A percentile compares a stretch with the other conserved stretches of the same genome.
phyloP scores from a whole-genome alignment of 2,329 filamentous ascomycete genomes.

The Ascochyta fabae region DNA sequence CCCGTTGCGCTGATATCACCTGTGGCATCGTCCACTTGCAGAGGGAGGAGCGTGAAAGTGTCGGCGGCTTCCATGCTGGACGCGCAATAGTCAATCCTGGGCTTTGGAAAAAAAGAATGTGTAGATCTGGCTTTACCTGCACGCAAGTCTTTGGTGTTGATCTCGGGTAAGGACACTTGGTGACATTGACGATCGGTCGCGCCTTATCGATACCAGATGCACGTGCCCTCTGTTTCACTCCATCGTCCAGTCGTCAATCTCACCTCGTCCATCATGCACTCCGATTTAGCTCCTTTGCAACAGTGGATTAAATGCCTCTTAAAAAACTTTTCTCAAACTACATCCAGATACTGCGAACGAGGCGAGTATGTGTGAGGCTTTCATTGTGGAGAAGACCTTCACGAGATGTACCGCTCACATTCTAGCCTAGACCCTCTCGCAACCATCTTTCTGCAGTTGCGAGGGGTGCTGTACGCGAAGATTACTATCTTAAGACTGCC shows the following conservation, averaged over 20 bases:
- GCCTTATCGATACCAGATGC: slow-evolving; percentile 11
- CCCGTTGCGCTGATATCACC: slow-evolving; percentile 69
- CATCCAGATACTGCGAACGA: not conserved
- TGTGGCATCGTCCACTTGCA: slow-evolving; percentile 80
- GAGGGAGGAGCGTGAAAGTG: slow-evolving; percentile 81
- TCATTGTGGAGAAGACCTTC: not conserved
- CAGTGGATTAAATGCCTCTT: not conserved
- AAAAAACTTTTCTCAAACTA: not conserved
- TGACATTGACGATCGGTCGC: slow-evolving; percentile 8
- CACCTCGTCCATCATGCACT: not conserved
- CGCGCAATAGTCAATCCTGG: not conserved
- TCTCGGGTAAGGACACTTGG: slow-evolving; percentile 20
- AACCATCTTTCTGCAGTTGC: not conserved
- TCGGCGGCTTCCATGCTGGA: slow-evolving; percentile 54
- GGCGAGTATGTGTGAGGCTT: not conserved
- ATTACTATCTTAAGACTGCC: not conserved
- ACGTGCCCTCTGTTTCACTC: not conserved
- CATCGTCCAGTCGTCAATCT: not conserved
- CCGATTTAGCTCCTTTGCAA: not conserved
- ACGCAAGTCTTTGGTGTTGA: not conserved
- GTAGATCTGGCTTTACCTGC: not conserved
- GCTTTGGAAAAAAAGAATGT: not conserved
- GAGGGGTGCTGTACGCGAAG: not conserved
- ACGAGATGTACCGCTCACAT: not conserved
- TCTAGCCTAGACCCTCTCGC: not conserved